Evolutionary conservation across 1,284 basidiomycete species (phyloP).

Genomic region (Schizophyllum commune): DNA sequence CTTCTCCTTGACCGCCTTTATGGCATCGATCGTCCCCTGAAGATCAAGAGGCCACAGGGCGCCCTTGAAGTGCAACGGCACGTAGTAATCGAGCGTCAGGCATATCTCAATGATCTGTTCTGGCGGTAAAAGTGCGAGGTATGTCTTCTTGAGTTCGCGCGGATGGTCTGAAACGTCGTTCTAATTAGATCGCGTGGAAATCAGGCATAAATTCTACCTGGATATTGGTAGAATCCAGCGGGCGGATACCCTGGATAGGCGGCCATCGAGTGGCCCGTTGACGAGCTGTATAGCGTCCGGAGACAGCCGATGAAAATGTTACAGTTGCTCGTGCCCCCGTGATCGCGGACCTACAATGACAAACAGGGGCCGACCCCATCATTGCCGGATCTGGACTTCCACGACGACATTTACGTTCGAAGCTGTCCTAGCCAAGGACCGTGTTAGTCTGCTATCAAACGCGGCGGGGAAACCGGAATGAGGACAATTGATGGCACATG

Average conservation of each 20-base stretch:
- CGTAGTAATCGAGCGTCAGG: conserved; percentile 60
- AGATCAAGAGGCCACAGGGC: conserved; percentile 66
- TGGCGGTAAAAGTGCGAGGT: conserved; percentile 55
- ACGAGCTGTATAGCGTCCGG: not conserved
- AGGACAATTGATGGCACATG: no score
- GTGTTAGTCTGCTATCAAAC: no score
- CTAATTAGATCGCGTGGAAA: conserved; percentile 10
- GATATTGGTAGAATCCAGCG: not conserved
- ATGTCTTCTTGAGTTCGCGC: conserved; percentile 52
- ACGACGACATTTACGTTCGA: no score
- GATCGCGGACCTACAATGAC: not conserved
- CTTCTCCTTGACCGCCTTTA: not conserved
- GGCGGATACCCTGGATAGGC: not conserved
- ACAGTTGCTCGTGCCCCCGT: not conserved
- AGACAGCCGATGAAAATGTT: not conserved
- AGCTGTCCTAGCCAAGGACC: no score
- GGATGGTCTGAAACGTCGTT: conserved; percentile 27
- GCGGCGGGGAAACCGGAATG: no score
- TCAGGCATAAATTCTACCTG: not conserved
- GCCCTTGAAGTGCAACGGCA: conserved; percentile 48
- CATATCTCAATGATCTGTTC: conserved; percentile 71
- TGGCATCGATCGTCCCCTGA: conserved; percentile 19
- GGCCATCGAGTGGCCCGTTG: not conserved
- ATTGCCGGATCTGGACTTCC: not conserved
- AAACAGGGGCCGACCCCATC: not conserved